Evolutionary conservation across 768 basidiomycete genomes (phyloP).

Genomic region (Coprinopsis cinerea): DNA sequence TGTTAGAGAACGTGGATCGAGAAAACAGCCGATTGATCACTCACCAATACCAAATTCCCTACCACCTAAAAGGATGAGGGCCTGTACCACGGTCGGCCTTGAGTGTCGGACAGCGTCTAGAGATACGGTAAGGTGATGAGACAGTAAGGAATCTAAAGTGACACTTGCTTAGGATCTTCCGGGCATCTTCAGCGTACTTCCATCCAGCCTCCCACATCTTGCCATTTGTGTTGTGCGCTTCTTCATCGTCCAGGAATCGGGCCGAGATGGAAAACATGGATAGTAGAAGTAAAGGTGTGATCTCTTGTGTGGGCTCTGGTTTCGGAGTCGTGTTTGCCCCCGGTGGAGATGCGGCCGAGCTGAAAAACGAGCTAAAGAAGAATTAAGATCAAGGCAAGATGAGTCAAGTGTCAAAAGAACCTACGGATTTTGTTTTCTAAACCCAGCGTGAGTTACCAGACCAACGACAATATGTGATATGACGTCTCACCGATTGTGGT

Average conservation of each 20-base stretch:
- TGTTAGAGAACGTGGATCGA: conserved; percentile 2
- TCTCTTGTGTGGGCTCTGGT: conserved; percentile 54
- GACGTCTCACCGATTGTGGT: no score
- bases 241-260: conserved; percentile 54
- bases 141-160: conserved; percentile 6
- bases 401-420: not conserved
- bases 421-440: not conserved
- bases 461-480: no score
- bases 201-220: conserved; percentile 69
- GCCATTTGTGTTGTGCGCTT: conserved; percentile 39
- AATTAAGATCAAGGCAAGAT: conserved; percentile 18
- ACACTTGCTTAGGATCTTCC: conserved; percentile 53
- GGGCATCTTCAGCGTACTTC: conserved; percentile 57
- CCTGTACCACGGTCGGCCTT: conserved; percentile 73
- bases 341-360: conserved; percentile 10
- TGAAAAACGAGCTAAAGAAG: conserved; percentile 16
- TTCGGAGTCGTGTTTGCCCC: conserved; percentile 30
- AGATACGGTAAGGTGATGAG: conserved; percentile 29
- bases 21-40: no score
- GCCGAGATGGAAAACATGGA: conserved; percentile 81
- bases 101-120: conserved; percentile 58
- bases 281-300: conserved; percentile 65
- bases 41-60: conserved; percentile 77
- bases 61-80: conserved; percentile 72
- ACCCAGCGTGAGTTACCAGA: no score